Evolutionary conservation across 2,329 filamentous ascomycete species (phyloP), one percentile per base, ranked within the genome.

Genomic region (Pseudogymnoascus sp.): DNA sequence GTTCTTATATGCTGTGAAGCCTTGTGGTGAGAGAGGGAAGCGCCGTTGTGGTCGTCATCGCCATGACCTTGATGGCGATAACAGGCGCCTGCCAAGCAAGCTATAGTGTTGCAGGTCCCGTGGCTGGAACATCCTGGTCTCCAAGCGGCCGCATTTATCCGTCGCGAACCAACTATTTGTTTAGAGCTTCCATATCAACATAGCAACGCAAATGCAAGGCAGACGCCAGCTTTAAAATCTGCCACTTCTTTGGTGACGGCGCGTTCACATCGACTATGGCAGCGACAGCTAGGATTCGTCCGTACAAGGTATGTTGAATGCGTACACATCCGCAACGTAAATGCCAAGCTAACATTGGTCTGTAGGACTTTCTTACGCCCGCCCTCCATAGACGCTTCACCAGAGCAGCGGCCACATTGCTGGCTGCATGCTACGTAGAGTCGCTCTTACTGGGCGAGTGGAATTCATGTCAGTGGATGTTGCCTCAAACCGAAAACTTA

Each of bases 311-410:
- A 38, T 38, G 18, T 78, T 76, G 71, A 70, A 74, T 72, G 11
- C 28, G 74, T 73, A 68, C 76, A 71, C 58, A 84, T 84, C 80
- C 77, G 80, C 69, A 73, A 72, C 70, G 74, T 75, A 70, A 77
- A 81, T 57, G 96, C 28, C 28, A 54, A 54, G 47, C 96, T 76
- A 88, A 91, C 57, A 38, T 9, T n/a, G 34, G 7, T 39, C 7
- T 54, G 47, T 39, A 58, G 79, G 90, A 96, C 77, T 95, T 95
- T 74, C 78, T 97, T 67, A 95, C 93, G 64, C 92, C 93, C 58
- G 87, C 89, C 59, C 79, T 97, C 65, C 93, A 97, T 74, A 82
- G 89, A 69, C 85, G 91, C 69, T 97, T 97, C 75, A 87, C 88
- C 57, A 86, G 86, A 65, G 91, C 90, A 11, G 88, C 88, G 57